Conservation (phyloP, 352 stramenopile genomes). For the Pythium brassicae region DNA sequence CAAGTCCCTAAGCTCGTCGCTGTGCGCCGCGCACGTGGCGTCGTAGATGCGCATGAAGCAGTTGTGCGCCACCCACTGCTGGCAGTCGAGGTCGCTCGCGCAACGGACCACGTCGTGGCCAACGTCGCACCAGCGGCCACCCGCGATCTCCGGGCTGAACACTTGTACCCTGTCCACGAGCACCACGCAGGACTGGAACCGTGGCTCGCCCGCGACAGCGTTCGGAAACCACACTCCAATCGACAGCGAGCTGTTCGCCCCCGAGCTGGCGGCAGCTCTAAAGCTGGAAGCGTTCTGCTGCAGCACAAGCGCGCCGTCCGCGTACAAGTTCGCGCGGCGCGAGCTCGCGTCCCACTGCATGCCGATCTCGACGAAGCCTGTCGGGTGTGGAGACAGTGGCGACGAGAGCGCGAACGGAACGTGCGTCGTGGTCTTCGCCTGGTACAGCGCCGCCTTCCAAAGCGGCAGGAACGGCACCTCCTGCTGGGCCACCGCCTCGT, state of each 20-base stretch:
- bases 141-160: constrained; percentile 51
- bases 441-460: constrained; percentile 55
- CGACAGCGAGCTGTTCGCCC: constrained; percentile 19
- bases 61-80: constrained; percentile 32
- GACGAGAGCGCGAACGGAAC: constrained; percentile 28
- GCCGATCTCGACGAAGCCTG: constrained; percentile 35
- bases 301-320: constrained; percentile 44
- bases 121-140: constrained; percentile 60
- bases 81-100: constrained; percentile 30
- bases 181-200: constrained; percentile 46
- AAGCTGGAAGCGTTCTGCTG: constrained; percentile 25
- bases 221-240: constrained; percentile 74
- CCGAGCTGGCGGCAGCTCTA: background rate
- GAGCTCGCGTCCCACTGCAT: constrained; percentile 64
- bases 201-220: constrained; percentile 45
- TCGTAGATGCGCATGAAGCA: constrained; percentile 70
- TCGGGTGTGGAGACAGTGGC: constrained; percentile 9
- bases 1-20: constrained; percentile 6
- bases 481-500: constrained; percentile 15
- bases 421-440: constrained; percentile 37
- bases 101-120: constrained; percentile 32
- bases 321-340: constrained; percentile 56
- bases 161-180: constrained; percentile 47
- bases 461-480: constrained; percentile 45
- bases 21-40: constrained; percentile 28